phyloP scores from a whole-genome alignment of 139 green algal genomes.

The Zygnema cylindricum region DNA sequence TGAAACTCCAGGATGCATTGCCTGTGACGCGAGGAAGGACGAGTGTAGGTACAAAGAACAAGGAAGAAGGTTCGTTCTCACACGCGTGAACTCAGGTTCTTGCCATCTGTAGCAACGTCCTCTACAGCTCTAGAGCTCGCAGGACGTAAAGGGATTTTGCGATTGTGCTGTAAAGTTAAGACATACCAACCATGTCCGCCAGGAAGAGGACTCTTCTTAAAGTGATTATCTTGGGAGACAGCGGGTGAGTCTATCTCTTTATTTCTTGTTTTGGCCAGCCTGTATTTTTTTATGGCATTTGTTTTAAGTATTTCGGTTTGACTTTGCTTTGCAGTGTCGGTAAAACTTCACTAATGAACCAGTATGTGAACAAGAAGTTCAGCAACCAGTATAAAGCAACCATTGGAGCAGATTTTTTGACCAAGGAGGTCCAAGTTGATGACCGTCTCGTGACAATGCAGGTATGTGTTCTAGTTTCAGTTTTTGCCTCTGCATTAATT shows the following conservation, averaged over 20 bases:
- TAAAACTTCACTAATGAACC: constrained; percentile 99
- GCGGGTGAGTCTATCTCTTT: constrained; percentile 73
- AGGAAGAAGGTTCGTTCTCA: too few species aligned
- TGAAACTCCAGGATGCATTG: too few species aligned
- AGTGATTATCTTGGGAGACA: constrained; percentile 98
- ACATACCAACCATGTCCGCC: constrained; percentile 43
- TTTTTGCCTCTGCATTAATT: too few species aligned
- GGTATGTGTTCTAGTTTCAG: constrained; percentile 19
- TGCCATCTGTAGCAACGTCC: too few species aligned
- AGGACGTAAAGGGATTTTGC: too few species aligned
- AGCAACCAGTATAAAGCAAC: constrained; percentile 98
- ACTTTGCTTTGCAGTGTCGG: constrained; percentile 79
- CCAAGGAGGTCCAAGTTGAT: constrained; percentile 97
- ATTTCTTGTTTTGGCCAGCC: constrained; percentile 18
- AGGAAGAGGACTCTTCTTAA: constrained; percentile 89
- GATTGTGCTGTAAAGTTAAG: too few species aligned
- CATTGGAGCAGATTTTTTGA: constrained; percentile 98
- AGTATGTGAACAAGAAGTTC: constrained; percentile 99
- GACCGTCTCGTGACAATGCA: constrained; percentile 95
- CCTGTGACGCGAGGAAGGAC: too few species aligned
- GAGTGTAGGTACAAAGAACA: too few species aligned
- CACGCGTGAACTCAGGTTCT: too few species aligned
- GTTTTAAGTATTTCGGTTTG: not conserved
- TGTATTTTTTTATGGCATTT: not conserved
- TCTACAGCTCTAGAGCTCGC: too few species aligned